Percentiles rank a stretch among this genome's conserved stretches.
Evolutionary conservation across 306 rosid genomes (phyloP).

Genomic region (Carpinus fangiana): DNA sequence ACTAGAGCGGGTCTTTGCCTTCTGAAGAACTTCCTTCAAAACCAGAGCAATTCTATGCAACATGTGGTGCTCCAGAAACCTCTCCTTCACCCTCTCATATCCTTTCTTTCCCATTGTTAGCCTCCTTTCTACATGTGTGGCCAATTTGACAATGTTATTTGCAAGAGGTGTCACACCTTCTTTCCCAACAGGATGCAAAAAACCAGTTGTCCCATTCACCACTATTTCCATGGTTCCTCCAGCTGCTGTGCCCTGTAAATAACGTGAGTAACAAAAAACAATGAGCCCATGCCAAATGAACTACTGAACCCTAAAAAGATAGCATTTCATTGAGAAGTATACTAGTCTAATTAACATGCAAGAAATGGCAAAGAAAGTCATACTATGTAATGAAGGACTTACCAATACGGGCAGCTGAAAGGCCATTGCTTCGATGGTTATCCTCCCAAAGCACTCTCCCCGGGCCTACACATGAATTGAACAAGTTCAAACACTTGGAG

Average conservation of each 20-base stretch:
- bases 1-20: constrained; percentile 45
- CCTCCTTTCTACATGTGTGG: constrained; percentile 85
- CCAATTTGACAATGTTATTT: constrained; percentile 73
- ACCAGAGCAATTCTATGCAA: constrained; percentile 75
- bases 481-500: constrained; percentile 2
- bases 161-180: constrained; percentile 70
- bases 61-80: constrained; percentile 84
- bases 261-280: neutral
- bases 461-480: constrained; percentile 46
- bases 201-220: constrained; percentile 75
- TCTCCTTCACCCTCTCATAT: constrained; percentile 72
- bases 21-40: constrained; percentile 66
- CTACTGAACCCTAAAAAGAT: neutral
- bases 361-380: constrained; percentile 16
- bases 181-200: constrained; percentile 79
- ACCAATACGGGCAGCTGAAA: constrained; percentile 88
- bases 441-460: constrained; percentile 88
- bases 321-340: neutral
- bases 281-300: neutral
- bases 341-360: neutral
- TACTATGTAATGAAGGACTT: constrained; percentile 22
- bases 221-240: constrained; percentile 95
- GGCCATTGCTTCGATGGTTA: constrained; percentile 85
- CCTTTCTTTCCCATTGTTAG: constrained; percentile 87
- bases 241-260: constrained; percentile 79